phyloP scores from a whole-genome alignment of 2,329 filamentous ascomycete species.

The Stagonosporopsis chrysanthemi region DNA sequence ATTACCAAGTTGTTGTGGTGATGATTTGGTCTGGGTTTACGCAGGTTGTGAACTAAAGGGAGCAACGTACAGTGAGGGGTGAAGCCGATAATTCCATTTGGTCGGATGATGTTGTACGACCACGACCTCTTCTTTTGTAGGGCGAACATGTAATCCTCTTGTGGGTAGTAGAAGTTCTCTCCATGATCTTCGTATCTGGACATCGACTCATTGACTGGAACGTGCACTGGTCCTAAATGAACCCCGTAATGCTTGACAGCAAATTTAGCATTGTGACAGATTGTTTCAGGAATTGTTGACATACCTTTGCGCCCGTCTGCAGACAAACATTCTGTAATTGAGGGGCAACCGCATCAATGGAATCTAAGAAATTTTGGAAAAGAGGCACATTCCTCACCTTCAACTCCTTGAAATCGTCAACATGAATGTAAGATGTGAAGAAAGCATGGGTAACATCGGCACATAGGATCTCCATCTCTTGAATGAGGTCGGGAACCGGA shows the following conservation, averaged over 20 bases:
- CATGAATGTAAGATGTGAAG: constrained; percentile 7
- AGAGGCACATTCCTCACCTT: neutral
- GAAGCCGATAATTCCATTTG: neutral
- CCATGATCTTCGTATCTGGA: neutral
- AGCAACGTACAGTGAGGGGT: neutral
- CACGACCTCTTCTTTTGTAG: neutral
- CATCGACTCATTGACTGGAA: neutral
- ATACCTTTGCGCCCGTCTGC: constrained; percentile 1
- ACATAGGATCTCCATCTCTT: neutral
- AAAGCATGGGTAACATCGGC: constrained; percentile 3
- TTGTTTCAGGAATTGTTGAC: no score
- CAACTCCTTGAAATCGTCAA: neutral
- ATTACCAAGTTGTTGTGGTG: no score
- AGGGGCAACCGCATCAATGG: neutral
- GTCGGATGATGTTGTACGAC: neutral
- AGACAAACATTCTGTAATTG: neutral
- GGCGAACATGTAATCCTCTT: constrained; percentile 2
- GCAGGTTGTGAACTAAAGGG: neutral
- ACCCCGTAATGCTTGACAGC: neutral
- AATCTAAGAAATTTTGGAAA: neutral
- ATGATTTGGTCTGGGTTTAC: neutral
- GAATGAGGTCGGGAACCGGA: neutral
- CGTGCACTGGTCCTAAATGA: neutral
- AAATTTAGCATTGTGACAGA: no score
- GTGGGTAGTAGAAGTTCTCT: constrained; percentile 9